Evolutionary conservation across 1,284 basidiomycete species (phyloP).

Genomic region (Trametes sp.): DNA sequence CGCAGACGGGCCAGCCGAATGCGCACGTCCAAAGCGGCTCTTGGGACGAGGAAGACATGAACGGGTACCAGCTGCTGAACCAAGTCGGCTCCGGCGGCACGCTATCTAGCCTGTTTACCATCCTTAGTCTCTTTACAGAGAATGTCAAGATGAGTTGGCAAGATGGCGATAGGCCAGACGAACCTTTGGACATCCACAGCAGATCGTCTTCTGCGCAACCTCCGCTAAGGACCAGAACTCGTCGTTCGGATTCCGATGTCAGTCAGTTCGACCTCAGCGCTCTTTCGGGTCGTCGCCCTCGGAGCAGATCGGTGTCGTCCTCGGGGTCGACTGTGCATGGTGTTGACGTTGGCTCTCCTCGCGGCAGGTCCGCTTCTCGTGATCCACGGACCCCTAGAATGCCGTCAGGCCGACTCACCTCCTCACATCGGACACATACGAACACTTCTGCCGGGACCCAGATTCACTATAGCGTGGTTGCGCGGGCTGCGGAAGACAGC

Average conservation of each 20-base stretch:
- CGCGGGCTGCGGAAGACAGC: conserved; percentile 91
- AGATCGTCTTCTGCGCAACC: conserved; percentile 25
- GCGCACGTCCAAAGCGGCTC: conserved; percentile 56
- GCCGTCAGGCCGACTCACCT: conserved; percentile 19
- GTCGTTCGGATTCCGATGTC: conserved; percentile 65
- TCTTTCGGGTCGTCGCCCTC: conserved; percentile 42
- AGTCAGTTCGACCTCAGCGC: conserved; percentile 61
- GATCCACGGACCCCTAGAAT: conserved; percentile 26
- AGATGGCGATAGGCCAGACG: conserved; percentile 55
- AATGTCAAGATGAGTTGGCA: conserved; percentile 95
- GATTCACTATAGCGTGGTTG: conserved; percentile 73
- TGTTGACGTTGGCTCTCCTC: conserved; percentile 43
- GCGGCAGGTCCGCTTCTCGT: conserved; percentile 32
- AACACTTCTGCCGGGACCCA: conserved; percentile 32
- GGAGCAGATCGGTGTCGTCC: conserved; percentile 65
- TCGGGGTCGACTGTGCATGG: conserved; percentile 71
- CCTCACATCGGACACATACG: conserved; percentile 21
- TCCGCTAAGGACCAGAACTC: conserved; percentile 38
- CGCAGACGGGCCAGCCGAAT: conserved; percentile 63
- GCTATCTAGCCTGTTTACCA: conserved; percentile 94
- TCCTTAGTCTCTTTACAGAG: conserved; percentile 95
- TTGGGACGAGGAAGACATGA: conserved; percentile 87
- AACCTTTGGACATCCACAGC: conserved; percentile 37
- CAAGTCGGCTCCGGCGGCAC: conserved; percentile 96
- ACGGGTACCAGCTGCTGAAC: conserved; percentile 93